phyloP scores from a whole-genome alignment of 768 basidiomycete species.

The Amanita muscaria region DNA sequence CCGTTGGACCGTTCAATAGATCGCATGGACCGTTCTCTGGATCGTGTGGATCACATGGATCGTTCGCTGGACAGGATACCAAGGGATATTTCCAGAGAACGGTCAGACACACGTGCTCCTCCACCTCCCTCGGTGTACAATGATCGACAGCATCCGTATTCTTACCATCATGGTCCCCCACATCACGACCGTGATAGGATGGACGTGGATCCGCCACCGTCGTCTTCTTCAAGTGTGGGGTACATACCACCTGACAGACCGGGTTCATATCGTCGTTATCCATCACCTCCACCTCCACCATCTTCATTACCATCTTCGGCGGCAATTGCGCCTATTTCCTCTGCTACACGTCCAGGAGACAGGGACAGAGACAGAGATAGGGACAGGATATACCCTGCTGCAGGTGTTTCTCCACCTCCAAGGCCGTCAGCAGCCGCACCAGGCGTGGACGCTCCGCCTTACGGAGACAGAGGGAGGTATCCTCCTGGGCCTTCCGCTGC shows the following conservation, averaged over 20 bases:
- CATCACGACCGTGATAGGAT: neutral
- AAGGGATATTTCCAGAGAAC: no score
- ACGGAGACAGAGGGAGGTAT: no score
- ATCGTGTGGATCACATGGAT: no score
- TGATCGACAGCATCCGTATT: neutral
- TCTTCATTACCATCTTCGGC: neutral
- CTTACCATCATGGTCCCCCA: neutral
- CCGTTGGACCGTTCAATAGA: no score
- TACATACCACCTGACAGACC: neutral
- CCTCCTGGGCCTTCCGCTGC: no score
- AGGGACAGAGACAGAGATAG: conserved; percentile 5
- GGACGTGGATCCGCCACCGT: neutral
- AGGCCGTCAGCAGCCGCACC: neutral
- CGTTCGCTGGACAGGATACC: no score
- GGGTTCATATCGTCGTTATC: neutral
- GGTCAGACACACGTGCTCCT: neutral
- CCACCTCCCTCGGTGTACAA: no score
- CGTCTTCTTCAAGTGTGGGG: neutral
- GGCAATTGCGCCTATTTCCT: no score
- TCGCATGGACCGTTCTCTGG: conserved; percentile 98
- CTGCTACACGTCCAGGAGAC: no score
- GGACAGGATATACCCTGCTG: neutral
- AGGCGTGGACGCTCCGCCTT: no score
- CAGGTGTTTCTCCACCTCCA: neutral
- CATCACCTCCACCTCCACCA: neutral